phyloP scores from a whole-genome alignment of 2,329 filamentous ascomycete genomes.

The Aspergillus phoenicis region DNA sequence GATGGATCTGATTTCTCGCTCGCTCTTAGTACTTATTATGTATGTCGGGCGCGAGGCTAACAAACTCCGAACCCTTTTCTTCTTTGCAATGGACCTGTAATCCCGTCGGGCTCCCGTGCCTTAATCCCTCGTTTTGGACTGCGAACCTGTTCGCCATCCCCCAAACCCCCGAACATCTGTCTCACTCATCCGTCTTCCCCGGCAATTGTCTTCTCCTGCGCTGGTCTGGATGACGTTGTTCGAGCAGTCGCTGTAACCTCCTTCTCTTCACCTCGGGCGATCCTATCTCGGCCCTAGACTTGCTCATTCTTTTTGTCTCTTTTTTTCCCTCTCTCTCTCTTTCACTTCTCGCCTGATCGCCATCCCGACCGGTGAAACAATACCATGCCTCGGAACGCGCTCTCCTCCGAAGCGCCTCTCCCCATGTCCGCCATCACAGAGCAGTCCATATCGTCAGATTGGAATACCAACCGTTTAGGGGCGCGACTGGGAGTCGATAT shows the following conservation, averaged over 20 bases:
- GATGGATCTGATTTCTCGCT: not conserved
- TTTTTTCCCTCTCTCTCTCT: not conserved
- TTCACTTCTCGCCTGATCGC: constrained; percentile 1
- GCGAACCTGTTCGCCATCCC: not conserved
- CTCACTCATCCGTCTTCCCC: not conserved
- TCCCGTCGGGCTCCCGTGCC: not conserved
- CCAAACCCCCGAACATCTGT: not conserved
- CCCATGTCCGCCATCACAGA: constrained; percentile 28
- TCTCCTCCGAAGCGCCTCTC: constrained; percentile 29
- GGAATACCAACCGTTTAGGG: constrained; percentile 76
- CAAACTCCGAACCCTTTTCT: not conserved
- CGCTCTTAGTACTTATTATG: not conserved
- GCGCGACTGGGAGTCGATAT: constrained; percentile 69
- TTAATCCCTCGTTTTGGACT: not conserved
- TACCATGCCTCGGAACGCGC: constrained; percentile 35
- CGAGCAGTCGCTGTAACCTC: not conserved
- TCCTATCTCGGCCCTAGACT: not conserved
- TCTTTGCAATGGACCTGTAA: not conserved
- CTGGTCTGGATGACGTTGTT: constrained; percentile 11
- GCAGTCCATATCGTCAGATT: constrained; percentile 41
- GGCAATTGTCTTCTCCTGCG: not conserved
- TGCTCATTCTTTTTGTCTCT: not conserved
- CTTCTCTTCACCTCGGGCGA: not conserved
- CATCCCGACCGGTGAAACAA: not conserved
- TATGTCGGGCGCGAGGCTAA: not conserved